Conservation (phyloP, 1,284 basidiomycete species). For the Volvariella surrecta region DNA sequence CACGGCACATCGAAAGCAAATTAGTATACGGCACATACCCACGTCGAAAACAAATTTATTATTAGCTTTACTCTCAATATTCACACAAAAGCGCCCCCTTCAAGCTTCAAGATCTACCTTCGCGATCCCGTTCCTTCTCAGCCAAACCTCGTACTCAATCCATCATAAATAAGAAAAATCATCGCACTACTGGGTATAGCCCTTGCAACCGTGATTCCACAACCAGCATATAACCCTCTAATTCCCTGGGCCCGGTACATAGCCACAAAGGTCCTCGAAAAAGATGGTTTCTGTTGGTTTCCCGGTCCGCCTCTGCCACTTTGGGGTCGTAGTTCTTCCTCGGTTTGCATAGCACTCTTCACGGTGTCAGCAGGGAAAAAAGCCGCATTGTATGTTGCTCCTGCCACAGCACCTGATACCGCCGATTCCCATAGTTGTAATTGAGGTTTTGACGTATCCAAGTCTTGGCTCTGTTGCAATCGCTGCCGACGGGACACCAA, state of each 20-base stretch:
- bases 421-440: constrained; percentile 72
- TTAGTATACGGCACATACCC: no score
- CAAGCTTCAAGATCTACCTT: not conserved
- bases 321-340: constrained; percentile 58
- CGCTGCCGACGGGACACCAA: constrained; percentile 36
- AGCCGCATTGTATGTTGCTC: constrained; percentile 74
- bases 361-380: constrained; percentile 85
- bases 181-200: constrained; percentile 86
- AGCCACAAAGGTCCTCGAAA: constrained; percentile 55
- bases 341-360: constrained; percentile 87
- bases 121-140: constrained; percentile 11
- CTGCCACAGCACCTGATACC: constrained; percentile 70
- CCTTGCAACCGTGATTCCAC: constrained; percentile 85
- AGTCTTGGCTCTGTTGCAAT: constrained; percentile 11
- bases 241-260: constrained; percentile 73
- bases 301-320: constrained; percentile 11
- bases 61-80: no score
- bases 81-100: no score
- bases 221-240: constrained; percentile 88
- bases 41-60: no score
- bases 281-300: constrained; percentile 30
- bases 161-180: constrained; percentile 79
- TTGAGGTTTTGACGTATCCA: constrained; percentile 24
- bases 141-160: constrained; percentile 46
- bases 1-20: no score